A percentile compares a stretch with the other conserved stretches of the same genome.
Evolutionary conservation across 495 filamentous ascomycete genomes (phyloP).

Genomic region (Annulohypoxylon maeteangense): DNA sequence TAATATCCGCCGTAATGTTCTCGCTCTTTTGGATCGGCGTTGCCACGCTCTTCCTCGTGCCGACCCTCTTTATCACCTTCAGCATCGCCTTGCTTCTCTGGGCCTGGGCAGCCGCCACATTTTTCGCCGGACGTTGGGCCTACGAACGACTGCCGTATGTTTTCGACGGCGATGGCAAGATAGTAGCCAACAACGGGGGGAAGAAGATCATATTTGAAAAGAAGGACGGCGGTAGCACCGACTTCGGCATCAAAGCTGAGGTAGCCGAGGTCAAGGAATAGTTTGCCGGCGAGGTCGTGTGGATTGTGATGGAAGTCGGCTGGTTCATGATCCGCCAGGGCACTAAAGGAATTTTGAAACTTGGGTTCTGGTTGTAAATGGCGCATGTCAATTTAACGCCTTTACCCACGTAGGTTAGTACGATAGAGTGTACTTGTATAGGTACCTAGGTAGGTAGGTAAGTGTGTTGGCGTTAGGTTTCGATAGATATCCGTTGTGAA

Average conservation of each 20-base stretch:
- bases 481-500: conserved; percentile 17
- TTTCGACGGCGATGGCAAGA: conserved; percentile 32
- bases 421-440: neutral
- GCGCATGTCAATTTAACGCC: neutral
- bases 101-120: conserved; percentile 69
- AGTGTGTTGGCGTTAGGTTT: conserved; percentile 25
- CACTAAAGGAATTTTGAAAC: conserved; percentile 24
- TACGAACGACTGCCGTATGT: conserved; percentile 45
- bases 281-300: conserved; percentile 43
- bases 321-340: conserved; percentile 42
- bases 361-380: conserved; percentile 25
- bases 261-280: conserved; percentile 43
- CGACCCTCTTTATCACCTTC: conserved; percentile 69
- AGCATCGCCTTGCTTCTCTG: conserved; percentile 67
- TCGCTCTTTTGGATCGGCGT: conserved; percentile 69
- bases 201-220: conserved; percentile 42
- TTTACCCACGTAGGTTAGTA: neutral
- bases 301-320: conserved; percentile 37
- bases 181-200: conserved; percentile 10
- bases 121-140: conserved; percentile 64
- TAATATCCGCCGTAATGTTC: conserved; percentile 67
- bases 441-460: no score
- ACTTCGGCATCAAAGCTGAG: conserved; percentile 37
- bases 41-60: conserved; percentile 71
- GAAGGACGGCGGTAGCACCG: conserved; percentile 12